These are phyloP conservation scores for Bipolaris oryzae DNA, from an alignment of 2,329 filamentous ascomycete species.

Conservation along the genomic window DNA sequence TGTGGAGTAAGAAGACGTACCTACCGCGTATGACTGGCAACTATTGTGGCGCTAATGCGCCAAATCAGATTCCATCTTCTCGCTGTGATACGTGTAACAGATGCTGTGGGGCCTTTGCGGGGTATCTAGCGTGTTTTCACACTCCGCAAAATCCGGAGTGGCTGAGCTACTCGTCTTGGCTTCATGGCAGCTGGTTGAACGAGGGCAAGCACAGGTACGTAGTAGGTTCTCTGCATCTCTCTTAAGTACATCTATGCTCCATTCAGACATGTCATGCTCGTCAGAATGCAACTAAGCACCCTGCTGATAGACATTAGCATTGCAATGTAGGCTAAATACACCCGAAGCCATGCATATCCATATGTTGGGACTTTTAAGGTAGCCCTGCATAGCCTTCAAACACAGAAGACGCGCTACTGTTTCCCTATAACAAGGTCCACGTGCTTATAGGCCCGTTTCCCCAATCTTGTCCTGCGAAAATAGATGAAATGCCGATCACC, in stretches of 20 bases:
- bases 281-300: not conserved
- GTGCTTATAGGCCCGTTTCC: constrained; percentile 8
- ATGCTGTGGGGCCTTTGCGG: constrained; percentile 1
- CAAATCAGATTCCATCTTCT: not conserved
- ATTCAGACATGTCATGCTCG: not conserved
- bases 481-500: constrained; percentile 7
- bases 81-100: not conserved
- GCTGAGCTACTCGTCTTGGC: not conserved
- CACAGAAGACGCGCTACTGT: constrained; percentile 1
- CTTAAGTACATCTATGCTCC: not conserved
- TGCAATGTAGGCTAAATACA: constrained; percentile 1
- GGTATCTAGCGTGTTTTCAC: not conserved
- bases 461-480: constrained; percentile 15
- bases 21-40: not conserved
- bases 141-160: not conserved
- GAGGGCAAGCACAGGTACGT: not conserved
- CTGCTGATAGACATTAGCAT: not conserved
- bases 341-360: constrained; percentile 2
- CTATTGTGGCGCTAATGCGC: not conserved
- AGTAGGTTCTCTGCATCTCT: not conserved
- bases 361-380: not conserved
- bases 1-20: not conserved
- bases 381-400: constrained; percentile 6
- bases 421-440: constrained; percentile 4
- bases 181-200: not conserved